These are phyloP conservation scores for Glycine soja DNA, from an alignment of 306 rosid species.

Conservation along the genomic window DNA sequence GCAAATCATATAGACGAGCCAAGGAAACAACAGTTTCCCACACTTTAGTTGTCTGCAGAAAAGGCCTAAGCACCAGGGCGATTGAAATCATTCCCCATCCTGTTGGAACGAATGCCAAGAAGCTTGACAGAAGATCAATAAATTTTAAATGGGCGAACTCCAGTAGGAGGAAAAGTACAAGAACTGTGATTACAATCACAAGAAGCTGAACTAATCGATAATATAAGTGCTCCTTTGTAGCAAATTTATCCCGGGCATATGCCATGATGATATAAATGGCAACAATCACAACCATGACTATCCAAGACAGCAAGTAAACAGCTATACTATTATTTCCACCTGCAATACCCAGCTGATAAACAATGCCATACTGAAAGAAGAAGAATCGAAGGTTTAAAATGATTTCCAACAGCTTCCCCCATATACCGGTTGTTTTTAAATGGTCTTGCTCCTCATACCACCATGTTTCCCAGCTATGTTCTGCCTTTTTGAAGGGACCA, in stretches of 20 bases:
- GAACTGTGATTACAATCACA: conserved; percentile 65
- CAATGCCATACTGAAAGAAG: conserved; percentile 95
- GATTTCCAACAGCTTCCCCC: conserved; percentile 97
- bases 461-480: conserved; percentile 95
- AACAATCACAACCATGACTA: conserved; percentile 72
- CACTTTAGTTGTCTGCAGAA: conserved; percentile 76
- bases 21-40: conserved; percentile 89
- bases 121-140: conserved; percentile 70
- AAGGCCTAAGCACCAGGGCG: conserved; percentile 91
- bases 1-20: conserved; percentile 86
- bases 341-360: conserved; percentile 74
- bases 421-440: conserved; percentile 86
- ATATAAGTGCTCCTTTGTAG: conserved; percentile 71
- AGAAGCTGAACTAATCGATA: conserved; percentile 87
- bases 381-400: conserved; percentile 93
- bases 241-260: conserved; percentile 81
- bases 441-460: conserved; percentile 98
- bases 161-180: conserved; percentile 67
- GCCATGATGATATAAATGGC: conserved; percentile 70
- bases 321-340: conserved; percentile 57
- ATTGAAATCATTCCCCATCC: conserved; percentile 95
- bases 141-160: conserved; percentile 59
- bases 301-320: conserved; percentile 92
- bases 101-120: conserved; percentile 87
- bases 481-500: conserved; percentile 72